These are phyloP conservation scores for Trichosporon inkin DNA, from an alignment of 1,284 basidiomycete genomes.

Conservation along the genomic window DNA sequence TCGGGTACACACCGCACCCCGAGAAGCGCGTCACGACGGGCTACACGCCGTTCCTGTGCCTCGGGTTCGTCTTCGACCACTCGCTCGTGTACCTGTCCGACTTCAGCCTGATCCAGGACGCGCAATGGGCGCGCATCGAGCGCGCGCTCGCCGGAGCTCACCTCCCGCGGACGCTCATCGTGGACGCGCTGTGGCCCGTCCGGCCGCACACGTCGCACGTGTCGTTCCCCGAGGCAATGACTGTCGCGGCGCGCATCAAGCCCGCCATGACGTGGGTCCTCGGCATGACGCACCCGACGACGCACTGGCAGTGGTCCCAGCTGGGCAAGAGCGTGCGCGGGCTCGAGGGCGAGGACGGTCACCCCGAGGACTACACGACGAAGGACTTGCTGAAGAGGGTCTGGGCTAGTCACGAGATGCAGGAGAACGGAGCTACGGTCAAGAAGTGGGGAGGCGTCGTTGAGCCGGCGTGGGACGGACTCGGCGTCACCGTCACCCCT, in stretches of 20 bases:
- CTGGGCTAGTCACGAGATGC: constrained; percentile 19
- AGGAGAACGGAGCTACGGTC: constrained; percentile 9
- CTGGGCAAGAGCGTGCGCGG: constrained; percentile 32
- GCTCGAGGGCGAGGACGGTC: constrained; percentile 7
- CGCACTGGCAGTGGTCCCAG: constrained; percentile 49
- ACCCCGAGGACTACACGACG: constrained; percentile 15
- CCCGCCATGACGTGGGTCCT: constrained; percentile 43
- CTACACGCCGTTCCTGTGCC: constrained; percentile 39
- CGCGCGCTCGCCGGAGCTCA: constrained; percentile 5
- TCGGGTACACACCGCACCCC: constrained; percentile 9
- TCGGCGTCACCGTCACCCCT: constrained; percentile 28
- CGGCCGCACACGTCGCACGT: constrained; percentile 44
- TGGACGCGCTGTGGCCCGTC: constrained; percentile 47
- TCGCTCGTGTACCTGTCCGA: constrained; percentile 44
- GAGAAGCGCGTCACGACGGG: constrained; percentile 4
- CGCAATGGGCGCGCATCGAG: constrained; percentile 28
- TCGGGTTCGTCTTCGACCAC: constrained; percentile 45
- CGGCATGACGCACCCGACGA: constrained; percentile 48
- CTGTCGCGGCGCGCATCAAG: constrained; percentile 35
- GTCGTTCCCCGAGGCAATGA: constrained; percentile 43
- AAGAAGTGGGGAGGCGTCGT: constrained; percentile 27
- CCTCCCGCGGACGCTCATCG: constrained; percentile 36
- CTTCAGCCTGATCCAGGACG: constrained; percentile 40
- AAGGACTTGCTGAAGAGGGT: constrained; percentile 19
- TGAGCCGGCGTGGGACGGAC: constrained; percentile 44